Evolutionary conservation across 2,329 filamentous ascomycete genomes (phyloP).

Genomic region (Pyricularia grisea): DNA sequence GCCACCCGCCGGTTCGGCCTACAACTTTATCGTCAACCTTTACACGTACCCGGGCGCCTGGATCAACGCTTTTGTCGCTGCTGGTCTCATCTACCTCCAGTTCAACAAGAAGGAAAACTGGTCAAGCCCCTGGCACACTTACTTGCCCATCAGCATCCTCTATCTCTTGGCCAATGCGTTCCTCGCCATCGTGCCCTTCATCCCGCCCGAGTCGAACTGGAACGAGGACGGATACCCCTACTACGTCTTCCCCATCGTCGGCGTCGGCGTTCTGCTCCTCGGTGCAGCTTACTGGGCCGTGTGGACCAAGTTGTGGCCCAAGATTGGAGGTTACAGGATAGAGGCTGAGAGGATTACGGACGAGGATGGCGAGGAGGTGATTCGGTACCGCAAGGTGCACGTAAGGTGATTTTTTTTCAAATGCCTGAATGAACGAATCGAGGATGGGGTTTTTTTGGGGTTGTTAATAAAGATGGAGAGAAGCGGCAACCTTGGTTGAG

Average conservation of each 20-base stretch:
- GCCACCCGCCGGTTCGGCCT: conserved; percentile 30
- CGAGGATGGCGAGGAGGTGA: conserved; percentile 27
- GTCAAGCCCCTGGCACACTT: conserved; percentile 42
- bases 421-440: background rate
- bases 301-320: conserved; percentile 41
- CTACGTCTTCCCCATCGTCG: conserved; percentile 46
- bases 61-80: conserved; percentile 22
- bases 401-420: background rate
- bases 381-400: conserved; percentile 22
- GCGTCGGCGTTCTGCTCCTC: conserved; percentile 38
- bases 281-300: conserved; percentile 42
- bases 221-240: conserved; percentile 42
- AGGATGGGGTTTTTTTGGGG: background rate
- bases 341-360: conserved; percentile 32
- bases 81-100: conserved; percentile 13
- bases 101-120: conserved; percentile 30
- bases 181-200: conserved; percentile 42
- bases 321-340: conserved; percentile 38
- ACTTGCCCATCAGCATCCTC: conserved; percentile 34
- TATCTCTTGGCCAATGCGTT: conserved; percentile 43
- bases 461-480: too few relatives aligned
- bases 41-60: conserved; percentile 30
- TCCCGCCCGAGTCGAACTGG: conserved; percentile 39
- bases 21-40: conserved; percentile 51
- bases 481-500: background rate